These are phyloP conservation scores for Suillus alpinus DNA, from an alignment of 768 basidiomycete genomes.

Conservation along the genomic window DNA sequence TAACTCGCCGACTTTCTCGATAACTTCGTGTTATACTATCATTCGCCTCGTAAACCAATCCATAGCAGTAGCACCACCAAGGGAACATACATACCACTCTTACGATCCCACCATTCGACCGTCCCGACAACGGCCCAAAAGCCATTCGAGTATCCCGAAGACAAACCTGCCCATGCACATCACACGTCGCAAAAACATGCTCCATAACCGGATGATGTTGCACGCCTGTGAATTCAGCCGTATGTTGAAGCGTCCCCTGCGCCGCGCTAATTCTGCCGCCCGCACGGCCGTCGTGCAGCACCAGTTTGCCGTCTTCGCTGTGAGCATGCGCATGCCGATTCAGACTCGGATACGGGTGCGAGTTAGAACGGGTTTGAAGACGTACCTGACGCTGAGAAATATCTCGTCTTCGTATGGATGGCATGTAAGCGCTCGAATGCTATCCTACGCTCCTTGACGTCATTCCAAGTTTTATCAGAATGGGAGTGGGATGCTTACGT, in stretches of 20 bases:
- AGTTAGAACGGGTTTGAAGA: neutral
- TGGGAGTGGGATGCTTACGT: slow-evolving; percentile 15
- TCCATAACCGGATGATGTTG: slow-evolving; percentile 68
- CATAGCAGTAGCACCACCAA: slow-evolving; percentile 4
- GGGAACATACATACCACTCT: slow-evolving; percentile 45
- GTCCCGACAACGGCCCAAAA: slow-evolving; percentile 50
- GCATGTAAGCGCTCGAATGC: slow-evolving; percentile 60
- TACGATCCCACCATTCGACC: slow-evolving; percentile 54
- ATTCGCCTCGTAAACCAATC: slow-evolving; percentile 21
- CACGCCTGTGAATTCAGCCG: slow-evolving; percentile 58
- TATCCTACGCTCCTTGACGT: slow-evolving; percentile 44
- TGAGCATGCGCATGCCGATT: neutral
- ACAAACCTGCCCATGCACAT: slow-evolving; percentile 54
- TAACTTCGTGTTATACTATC: slow-evolving; percentile 44
- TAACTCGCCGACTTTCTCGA: slow-evolving; percentile 38
- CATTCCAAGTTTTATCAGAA: neutral
- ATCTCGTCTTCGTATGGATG: slow-evolving; percentile 69
- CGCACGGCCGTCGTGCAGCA: slow-evolving; percentile 58
- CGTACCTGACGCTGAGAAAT: slow-evolving; percentile 40
- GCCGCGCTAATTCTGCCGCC: slow-evolving; percentile 33
- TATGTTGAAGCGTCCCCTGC: slow-evolving; percentile 51
- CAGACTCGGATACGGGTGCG: neutral
- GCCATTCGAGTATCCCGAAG: slow-evolving; percentile 74
- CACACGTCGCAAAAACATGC: slow-evolving; percentile 66
- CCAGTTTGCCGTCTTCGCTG: slow-evolving; percentile 71